Evolutionary conservation across 345 rosid species (phyloP).

Genomic region (Lumnitzera littorea): DNA sequence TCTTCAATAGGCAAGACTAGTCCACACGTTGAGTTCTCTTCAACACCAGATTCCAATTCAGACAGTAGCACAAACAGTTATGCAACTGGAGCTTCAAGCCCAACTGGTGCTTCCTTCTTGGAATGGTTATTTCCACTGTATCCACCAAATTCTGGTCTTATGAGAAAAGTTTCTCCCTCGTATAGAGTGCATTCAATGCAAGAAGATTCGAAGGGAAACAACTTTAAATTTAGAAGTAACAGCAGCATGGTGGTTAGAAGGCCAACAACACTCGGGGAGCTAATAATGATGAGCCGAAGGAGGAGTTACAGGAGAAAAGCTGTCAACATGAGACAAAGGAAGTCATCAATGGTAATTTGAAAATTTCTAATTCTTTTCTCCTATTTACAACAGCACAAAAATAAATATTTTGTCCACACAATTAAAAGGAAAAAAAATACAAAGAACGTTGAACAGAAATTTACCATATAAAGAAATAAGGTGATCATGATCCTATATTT

Average conservation of each 20-base stretch:
- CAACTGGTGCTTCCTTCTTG: conserved; percentile 65
- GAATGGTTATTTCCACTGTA: conserved; percentile 77
- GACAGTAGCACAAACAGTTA: conserved; percentile 63
- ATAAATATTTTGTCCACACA: neutral
- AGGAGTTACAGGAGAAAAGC: conserved; percentile 66
- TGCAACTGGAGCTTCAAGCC: conserved; percentile 56
- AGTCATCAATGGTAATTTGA: conserved; percentile 45
- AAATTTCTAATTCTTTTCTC: too few species aligned
- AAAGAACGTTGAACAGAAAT: neutral
- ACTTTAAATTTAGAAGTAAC: conserved; percentile 13
- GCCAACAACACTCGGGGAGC: conserved; percentile 68
- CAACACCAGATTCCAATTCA: conserved; percentile 53
- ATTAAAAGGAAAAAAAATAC: neutral
- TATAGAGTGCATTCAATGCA: conserved; percentile 17
- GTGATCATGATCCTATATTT: too few species aligned
- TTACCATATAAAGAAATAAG: neutral
- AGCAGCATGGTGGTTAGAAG: conserved; percentile 25
- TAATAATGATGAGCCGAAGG: conserved; percentile 77
- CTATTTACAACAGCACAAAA: too few species aligned
- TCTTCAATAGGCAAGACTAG: conserved; percentile 14
- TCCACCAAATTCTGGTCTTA: conserved; percentile 39
- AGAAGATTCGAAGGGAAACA: conserved; percentile 12
- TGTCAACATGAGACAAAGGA: conserved; percentile 38
- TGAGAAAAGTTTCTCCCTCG: conserved; percentile 18
- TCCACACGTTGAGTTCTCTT: conserved; percentile 22